Conservation (phyloP, 129 eudicot species). For the Logfia minima region DNA sequence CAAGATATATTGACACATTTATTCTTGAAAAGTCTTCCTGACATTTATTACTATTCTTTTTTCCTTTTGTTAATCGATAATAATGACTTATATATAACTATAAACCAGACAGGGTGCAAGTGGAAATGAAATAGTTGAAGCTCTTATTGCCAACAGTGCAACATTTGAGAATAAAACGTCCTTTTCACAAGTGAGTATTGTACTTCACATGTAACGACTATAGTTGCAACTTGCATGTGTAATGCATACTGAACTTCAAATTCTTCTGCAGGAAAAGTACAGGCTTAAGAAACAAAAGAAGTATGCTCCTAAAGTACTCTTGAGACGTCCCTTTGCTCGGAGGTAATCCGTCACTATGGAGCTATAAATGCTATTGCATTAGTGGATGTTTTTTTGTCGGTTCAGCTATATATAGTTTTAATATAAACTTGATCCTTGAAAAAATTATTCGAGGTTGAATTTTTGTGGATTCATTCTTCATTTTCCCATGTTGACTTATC, state of each 20-base stretch:
- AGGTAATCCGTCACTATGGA: conserved; percentile 43
- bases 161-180: conserved; percentile 95
- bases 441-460: conserved; percentile 5
- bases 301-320: conserved; percentile 84
- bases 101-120: conserved; percentile 77
- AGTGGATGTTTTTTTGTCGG: not conserved
- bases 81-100: conserved; percentile 16
- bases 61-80: not conserved
- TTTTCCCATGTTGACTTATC: conserved; percentile 26
- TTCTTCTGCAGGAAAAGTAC: conserved; percentile 74
- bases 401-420: conserved; percentile 9
- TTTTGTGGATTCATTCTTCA: not conserved
- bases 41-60: not conserved
- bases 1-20: not conserved
- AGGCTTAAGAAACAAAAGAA: conserved; percentile 92
- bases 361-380: not conserved
- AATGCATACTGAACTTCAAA: conserved; percentile 18
- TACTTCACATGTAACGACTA: conserved; percentile 17
- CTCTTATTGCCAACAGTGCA: conserved; percentile 89
- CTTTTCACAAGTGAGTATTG: conserved; percentile 70
- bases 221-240: conserved; percentile 5
- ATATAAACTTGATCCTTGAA: not conserved
- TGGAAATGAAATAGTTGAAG: conserved; percentile 89
- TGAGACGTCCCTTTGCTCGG: conserved; percentile 90
- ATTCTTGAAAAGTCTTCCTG: not conserved